These are phyloP conservation scores for Gautieria morchelliformis DNA, from an alignment of 768 basidiomycete species.

Conservation along the genomic window DNA sequence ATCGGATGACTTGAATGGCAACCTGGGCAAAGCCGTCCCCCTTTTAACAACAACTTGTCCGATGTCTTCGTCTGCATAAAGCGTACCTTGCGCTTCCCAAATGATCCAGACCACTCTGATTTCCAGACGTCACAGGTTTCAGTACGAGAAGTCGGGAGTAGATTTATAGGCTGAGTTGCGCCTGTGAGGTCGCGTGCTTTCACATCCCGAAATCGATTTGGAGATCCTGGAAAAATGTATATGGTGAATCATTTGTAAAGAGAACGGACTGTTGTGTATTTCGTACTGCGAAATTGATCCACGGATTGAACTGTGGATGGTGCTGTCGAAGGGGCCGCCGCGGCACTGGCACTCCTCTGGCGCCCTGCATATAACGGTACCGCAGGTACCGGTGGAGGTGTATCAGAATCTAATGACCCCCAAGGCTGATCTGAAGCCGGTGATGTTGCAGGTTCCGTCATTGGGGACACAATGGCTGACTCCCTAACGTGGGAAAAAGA, in stretches of 20 bases:
- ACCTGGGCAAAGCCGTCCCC: not conserved
- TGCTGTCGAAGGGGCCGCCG: not conserved
- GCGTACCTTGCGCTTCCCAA: slow-evolving; percentile 3
- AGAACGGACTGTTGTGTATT: not conserved
- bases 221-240: not conserved
- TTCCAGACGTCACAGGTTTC: slow-evolving; percentile 8
- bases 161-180: not conserved
- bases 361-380: not conserved
- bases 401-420: not conserved
- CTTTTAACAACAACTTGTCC: not conserved
- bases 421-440: not conserved
- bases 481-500: too few relatives aligned
- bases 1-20: slow-evolving; percentile 2
- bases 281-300: slow-evolving; percentile 1
- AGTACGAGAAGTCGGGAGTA: not conserved
- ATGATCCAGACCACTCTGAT: slow-evolving; percentile 1
- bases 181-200: slow-evolving; percentile 8
- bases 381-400: not conserved
- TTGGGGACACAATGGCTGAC: not conserved
- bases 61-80: not conserved
- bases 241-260: not conserved
- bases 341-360: not conserved
- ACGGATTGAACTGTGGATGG: not conserved
- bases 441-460: not conserved
- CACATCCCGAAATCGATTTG: not conserved